Evolutionary conservation across 2,329 filamentous ascomycete species (phyloP).

Genomic region (Fusarium sp.): DNA sequence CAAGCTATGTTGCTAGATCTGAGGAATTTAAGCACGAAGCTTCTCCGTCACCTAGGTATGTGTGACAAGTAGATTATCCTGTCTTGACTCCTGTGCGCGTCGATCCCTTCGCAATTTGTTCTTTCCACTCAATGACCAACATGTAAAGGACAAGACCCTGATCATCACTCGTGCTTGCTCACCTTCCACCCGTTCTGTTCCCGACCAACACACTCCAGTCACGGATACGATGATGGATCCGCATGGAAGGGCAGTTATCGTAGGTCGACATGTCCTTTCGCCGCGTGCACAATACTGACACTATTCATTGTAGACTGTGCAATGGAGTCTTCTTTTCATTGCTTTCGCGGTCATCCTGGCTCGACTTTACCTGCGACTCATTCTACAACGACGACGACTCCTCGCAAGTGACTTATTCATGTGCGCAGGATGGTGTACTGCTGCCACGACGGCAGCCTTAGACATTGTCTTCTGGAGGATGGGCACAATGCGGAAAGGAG

Average conservation of each 20-base stretch:
- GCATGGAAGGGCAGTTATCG: slow-evolving; percentile 1
- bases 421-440: slow-evolving; percentile 16
- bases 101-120: background rate
- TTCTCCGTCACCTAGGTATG: background rate
- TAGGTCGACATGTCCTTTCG: background rate
- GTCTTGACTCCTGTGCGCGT: background rate
- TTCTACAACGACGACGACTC: slow-evolving; percentile 8
- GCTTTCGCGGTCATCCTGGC: slow-evolving; percentile 11
- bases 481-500: background rate
- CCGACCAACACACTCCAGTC: background rate
- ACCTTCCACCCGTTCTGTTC: background rate
- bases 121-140: background rate
- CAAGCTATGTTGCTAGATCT: background rate
- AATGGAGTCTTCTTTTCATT: slow-evolving; percentile 16
- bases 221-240: slow-evolving; percentile 6
- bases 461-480: background rate
- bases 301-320: background rate
- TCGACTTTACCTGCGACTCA: slow-evolving; percentile 9
- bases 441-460: background rate
- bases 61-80: background rate
- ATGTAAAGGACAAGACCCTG: background rate
- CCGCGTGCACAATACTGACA: too few relatives aligned
- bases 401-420: slow-evolving; percentile 20
- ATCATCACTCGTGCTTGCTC: background rate
- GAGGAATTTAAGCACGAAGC: slow-evolving; percentile 2